phyloP scores from a whole-genome alignment of 441 rosid species.

The Hura crepitans region DNA sequence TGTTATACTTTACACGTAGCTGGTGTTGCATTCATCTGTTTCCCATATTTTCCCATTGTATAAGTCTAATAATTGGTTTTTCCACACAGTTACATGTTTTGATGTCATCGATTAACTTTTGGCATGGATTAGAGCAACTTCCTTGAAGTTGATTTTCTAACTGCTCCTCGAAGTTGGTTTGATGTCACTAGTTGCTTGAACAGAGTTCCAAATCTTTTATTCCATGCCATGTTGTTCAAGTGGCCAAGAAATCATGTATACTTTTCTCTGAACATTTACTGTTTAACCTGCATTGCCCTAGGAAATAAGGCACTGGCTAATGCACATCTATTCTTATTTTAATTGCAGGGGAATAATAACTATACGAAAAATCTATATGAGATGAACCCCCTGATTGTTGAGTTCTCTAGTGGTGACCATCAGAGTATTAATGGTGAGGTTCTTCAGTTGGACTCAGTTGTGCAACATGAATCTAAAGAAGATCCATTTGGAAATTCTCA shows the following conservation, averaged over 20 bases:
- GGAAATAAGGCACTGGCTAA: conserved; percentile 16
- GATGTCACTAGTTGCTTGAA: conserved; percentile 4
- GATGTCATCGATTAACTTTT: conserved; percentile 8
- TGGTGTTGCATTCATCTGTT: not conserved
- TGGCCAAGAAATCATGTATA: not conserved
- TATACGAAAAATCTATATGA: conserved; percentile 15
- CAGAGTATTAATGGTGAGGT: conserved; percentile 21
- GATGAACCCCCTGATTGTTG: conserved; percentile 21
- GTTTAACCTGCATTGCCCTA: not conserved
- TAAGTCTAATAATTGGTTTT: not conserved
- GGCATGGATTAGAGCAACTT: not conserved
- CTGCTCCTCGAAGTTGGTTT: not conserved
- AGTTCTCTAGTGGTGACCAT: conserved; percentile 22
- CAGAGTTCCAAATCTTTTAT: not conserved
- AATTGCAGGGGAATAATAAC: conserved; percentile 32
- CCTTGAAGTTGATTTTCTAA: not conserved
- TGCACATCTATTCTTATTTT: conserved; percentile 9
- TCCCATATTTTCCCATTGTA: not conserved
- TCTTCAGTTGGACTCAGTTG: conserved; percentile 18
- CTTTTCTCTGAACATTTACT: conserved; percentile 3
- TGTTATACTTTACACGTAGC: not conserved
- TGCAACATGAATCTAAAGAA: conserved; percentile 36
- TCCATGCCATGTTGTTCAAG: conserved; percentile 3
- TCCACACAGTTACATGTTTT: not conserved
- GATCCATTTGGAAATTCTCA: conserved; percentile 22